Conservation (phyloP, 306 rosid species). For the Cajanus cajan region DNA sequence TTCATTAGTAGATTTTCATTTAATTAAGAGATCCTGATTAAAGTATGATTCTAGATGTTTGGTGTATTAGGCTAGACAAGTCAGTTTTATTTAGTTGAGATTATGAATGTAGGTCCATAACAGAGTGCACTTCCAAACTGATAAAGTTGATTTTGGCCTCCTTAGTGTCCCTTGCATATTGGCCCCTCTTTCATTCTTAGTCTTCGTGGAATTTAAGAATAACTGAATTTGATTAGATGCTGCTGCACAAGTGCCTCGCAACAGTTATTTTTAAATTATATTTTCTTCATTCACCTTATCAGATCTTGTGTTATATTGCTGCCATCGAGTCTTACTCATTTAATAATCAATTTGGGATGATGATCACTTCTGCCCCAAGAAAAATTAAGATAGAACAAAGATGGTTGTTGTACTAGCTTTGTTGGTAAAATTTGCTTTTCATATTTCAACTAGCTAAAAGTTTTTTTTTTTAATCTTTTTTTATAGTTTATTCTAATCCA, state of each 20-base stretch:
- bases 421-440: neutral
- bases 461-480: neutral
- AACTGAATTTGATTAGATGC: neutral
- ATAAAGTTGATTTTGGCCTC: constrained; percentile 14
- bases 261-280: neutral
- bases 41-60: constrained; percentile 10
- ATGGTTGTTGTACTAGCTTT: constrained; percentile 19
- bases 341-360: neutral
- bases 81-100: neutral
- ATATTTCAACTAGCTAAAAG: constrained; percentile 1
- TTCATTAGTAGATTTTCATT: neutral
- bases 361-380: neutral
- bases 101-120: neutral
- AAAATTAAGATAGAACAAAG: neutral
- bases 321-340: neutral
- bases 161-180: neutral
- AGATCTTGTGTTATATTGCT: neutral
- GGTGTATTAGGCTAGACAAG: neutral
- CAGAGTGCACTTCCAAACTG: neutral
- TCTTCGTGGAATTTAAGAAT: neutral
- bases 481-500: constrained; percentile 25
- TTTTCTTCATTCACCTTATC: neutral
- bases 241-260: neutral
- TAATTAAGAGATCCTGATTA: neutral
- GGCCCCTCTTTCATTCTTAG: constrained; percentile 8